A percentile compares a stretch with the other conserved stretches of the same genome.
phyloP scores from a whole-genome alignment of 2,329 filamentous ascomycete species.

The Fusarium duplospermum region DNA sequence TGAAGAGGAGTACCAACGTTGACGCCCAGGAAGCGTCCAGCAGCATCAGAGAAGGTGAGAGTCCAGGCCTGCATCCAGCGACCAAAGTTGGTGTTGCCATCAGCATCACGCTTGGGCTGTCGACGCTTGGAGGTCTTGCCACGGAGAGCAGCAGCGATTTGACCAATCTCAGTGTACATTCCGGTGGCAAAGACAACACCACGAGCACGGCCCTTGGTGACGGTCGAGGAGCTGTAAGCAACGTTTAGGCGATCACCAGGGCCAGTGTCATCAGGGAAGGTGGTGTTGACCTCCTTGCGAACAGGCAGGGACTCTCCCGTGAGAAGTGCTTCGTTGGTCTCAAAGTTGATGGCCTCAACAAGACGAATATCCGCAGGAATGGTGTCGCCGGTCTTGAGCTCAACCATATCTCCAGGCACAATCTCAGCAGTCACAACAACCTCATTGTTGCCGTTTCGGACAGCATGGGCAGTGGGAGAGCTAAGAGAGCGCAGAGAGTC shows the following conservation, averaged over 20 bases:
- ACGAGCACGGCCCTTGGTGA: slow-evolving; percentile 69
- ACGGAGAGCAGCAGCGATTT: slow-evolving; percentile 64
- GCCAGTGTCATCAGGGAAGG: slow-evolving; percentile 56
- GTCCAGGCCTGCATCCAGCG: slow-evolving; percentile 52
- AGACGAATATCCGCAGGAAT: slow-evolving; percentile 69
- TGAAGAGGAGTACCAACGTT: slow-evolving; percentile 77
- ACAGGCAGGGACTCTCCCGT: slow-evolving; percentile 74
- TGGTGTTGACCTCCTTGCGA: slow-evolving; percentile 61
- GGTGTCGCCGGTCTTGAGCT: slow-evolving; percentile 68
- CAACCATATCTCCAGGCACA: slow-evolving; percentile 68
- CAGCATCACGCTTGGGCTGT: slow-evolving; percentile 57
- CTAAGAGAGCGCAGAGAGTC: slow-evolving; percentile 58
- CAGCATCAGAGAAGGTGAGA: slow-evolving; percentile 61
- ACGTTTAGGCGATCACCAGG: slow-evolving; percentile 71
- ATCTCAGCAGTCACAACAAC: slow-evolving; percentile 56
- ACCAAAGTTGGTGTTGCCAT: slow-evolving; percentile 49
- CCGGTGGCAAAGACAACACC: slow-evolving; percentile 72
- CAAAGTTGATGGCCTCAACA: slow-evolving; percentile 72
- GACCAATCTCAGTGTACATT: slow-evolving; percentile 71
- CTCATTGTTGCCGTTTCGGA: slow-evolving; percentile 55
- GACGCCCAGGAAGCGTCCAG: slow-evolving; percentile 74
- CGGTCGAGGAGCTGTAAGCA: slow-evolving; percentile 71
- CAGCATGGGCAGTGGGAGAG: slow-evolving; percentile 57
- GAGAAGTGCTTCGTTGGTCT: slow-evolving; percentile 74
- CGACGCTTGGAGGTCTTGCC: slow-evolving; percentile 50